These are phyloP conservation scores for Metarhizium anisopliae DNA, from an alignment of 2,329 filamentous ascomycete genomes.

Conservation along the genomic window DNA sequence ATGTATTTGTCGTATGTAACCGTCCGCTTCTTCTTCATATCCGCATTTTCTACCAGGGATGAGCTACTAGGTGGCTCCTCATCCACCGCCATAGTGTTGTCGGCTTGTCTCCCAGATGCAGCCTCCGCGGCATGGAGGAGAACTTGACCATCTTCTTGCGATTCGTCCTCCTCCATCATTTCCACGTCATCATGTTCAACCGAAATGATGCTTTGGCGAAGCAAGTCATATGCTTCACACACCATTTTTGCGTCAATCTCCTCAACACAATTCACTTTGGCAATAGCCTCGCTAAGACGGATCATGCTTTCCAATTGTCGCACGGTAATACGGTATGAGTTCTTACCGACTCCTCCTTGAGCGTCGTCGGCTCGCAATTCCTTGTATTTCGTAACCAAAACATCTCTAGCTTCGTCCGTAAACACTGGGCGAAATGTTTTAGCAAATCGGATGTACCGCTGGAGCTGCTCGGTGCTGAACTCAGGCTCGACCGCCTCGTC, in stretches of 20 bases:
- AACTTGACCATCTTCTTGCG: constrained; percentile 35
- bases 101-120: constrained; percentile 35
- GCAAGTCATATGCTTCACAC: constrained; percentile 80
- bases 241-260: constrained; percentile 82
- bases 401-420: constrained; percentile 72
- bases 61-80: constrained; percentile 14
- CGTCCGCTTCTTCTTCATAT: constrained; percentile 58
- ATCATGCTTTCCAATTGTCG: constrained; percentile 95
- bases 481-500: constrained; percentile 88
- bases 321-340: constrained; percentile 96
- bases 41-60: constrained; percentile 11
- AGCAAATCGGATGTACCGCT: constrained; percentile 95
- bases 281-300: constrained; percentile 91
- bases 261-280: constrained; percentile 92
- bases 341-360: constrained; percentile 86
- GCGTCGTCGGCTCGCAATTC: constrained; percentile 88
- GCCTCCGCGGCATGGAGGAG: constrained; percentile 31
- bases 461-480: constrained; percentile 91
- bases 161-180: constrained; percentile 66
- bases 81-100: constrained; percentile 31
- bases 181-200: constrained; percentile 98
- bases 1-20: constrained; percentile 96
- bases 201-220: constrained; percentile 91
- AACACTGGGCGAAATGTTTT: constrained; percentile 91
- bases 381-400: constrained; percentile 90